A percentile compares a stretch with the other conserved stretches of the same genome.
These are phyloP conservation scores for Porphyra umbilicalis DNA, from an alignment of 31 red algal species.

Conservation along the genomic window DNA sequence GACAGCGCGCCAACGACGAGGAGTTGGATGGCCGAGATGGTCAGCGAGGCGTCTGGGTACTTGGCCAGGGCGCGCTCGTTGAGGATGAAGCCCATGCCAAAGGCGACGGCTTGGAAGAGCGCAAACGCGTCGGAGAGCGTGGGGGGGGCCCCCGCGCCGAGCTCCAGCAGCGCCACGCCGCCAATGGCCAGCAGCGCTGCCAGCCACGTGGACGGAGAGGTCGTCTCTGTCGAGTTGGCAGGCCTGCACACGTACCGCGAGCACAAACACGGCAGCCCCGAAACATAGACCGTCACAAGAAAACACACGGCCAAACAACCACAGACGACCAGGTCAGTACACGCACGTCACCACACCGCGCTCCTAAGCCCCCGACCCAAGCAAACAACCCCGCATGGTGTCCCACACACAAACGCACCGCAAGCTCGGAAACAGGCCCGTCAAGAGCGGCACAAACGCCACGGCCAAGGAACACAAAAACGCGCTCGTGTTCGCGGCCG, in stretches of 20 bases:
- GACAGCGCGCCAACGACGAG: conserved; percentile 26
- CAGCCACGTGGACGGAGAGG: conserved; percentile 4
- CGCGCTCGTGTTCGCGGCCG: conserved; percentile 41
- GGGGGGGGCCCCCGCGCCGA: conserved; percentile 9
- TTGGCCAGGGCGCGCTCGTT: conserved; percentile 35
- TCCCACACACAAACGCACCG: too few relatives aligned
- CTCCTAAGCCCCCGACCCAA: too few relatives aligned
- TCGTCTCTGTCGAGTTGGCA: background rate
- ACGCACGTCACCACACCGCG: too few relatives aligned
- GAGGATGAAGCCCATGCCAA: conserved; percentile 54
- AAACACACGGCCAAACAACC: background rate
- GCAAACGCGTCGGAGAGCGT: conserved; percentile 33
- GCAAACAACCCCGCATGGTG: too few relatives aligned
- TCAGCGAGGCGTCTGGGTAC: conserved; percentile 30
- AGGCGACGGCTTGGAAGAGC: conserved; percentile 50
- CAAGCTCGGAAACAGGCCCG: background rate
- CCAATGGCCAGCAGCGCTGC: conserved; percentile 37
- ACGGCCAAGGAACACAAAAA: conserved; percentile 85
- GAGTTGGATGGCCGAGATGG: conserved; percentile 41
- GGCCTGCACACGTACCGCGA: background rate
- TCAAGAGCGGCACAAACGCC: conserved; percentile 59
- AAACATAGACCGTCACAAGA: background rate
- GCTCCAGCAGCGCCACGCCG: conserved; percentile 65
- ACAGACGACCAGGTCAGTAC: background rate
- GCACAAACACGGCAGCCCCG: background rate